Base-by-base conservation (phyloP, 1,284 basidiomycete genomes). In the Irpex rosettiformis region DNA sequence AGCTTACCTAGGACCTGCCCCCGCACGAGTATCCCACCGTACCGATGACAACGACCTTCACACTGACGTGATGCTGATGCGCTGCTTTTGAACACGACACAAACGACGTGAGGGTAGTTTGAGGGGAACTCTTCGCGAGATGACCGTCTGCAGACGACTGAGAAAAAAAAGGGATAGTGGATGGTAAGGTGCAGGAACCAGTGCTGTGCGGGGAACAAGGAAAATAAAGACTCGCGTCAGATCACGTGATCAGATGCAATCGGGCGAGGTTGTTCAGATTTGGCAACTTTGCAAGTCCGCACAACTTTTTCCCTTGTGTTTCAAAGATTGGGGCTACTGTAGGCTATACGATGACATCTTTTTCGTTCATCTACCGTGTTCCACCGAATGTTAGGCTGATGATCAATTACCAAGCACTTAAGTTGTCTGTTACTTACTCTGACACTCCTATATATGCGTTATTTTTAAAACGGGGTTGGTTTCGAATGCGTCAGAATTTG, bases 201-300 rank as follows among this genome's bases (percentile, higher is more conserved):
- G 55, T 27, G 55, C 52, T 27, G 51, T 52, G 25, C 21, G 43
- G 28, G 57, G 42, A 52, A 40, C 24, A 51, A 58, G 52, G 42
- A 57, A 58, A 58, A 58, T 58, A 58, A 58, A 58, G 57, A 54
- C 24, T 58, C 57, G 42, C 57, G 57, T 58, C 57, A 54, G 42
- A 47, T 42, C 57, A 58, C 57, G 57, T 58, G 52, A 4, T 10
- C 13, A 25, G 48, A 27, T 25, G 22, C 11, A 10, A 51, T 51
- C 22, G 48, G 27, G 22, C 48, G 22, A 10, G 8, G 4, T 28
- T 27, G 21, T 51, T 11, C 27, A 22, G 18, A 13, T 28, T 22
- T n/a, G 27, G 24, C 22, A 18, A 11, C 16, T 24, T 27, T 24
- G 16, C 48, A 25, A 16, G 21, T 2, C 21, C 21, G 11, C 43